Evolutionary conservation across 208 protist genomes (phyloP).

Genomic region (Leishmania major): DNA sequence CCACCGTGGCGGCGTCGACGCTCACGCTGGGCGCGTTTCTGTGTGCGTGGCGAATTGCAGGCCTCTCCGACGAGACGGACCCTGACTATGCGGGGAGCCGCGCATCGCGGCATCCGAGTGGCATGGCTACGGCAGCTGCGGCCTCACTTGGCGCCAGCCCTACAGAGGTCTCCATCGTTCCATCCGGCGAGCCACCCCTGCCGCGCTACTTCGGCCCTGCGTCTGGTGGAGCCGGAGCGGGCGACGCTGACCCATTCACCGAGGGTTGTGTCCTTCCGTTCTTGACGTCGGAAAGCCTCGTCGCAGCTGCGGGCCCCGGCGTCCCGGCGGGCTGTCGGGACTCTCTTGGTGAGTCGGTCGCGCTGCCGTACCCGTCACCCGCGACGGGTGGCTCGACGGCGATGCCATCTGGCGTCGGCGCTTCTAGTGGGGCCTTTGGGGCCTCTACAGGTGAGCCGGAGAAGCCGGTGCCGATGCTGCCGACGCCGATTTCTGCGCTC

Average conservation of each 20-base stretch:
- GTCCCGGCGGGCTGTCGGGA: neutral
- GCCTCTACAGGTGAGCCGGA: constrained; percentile 1
- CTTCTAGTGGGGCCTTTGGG: neutral
- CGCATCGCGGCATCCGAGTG: neutral
- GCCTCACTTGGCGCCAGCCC: neutral
- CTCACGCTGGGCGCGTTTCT: constrained; percentile 74
- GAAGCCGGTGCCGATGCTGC: constrained; percentile 7
- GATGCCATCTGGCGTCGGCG: neutral
- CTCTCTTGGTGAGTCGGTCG: neutral
- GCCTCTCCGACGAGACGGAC: neutral
- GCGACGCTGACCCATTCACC: neutral
- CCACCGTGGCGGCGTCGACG: constrained; percentile 47
- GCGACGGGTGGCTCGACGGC: neutral
- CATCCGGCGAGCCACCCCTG: neutral
- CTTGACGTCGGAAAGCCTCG: constrained; percentile 21
- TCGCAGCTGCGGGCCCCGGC: neutral
- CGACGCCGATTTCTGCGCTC: constrained; percentile 4
- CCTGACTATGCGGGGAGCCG: neutral
- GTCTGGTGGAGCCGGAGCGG: neutral
- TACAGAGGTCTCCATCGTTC: neutral
- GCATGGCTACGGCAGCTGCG: neutral
- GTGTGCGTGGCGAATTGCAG: constrained; percentile 47
- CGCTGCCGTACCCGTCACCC: neutral
- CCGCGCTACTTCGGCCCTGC: neutral
- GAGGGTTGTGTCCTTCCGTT: constrained; percentile 18